These are phyloP conservation scores for Ganoderma lingzhi DNA, from an alignment of 1,284 basidiomycete species.

Conservation along the genomic window DNA sequence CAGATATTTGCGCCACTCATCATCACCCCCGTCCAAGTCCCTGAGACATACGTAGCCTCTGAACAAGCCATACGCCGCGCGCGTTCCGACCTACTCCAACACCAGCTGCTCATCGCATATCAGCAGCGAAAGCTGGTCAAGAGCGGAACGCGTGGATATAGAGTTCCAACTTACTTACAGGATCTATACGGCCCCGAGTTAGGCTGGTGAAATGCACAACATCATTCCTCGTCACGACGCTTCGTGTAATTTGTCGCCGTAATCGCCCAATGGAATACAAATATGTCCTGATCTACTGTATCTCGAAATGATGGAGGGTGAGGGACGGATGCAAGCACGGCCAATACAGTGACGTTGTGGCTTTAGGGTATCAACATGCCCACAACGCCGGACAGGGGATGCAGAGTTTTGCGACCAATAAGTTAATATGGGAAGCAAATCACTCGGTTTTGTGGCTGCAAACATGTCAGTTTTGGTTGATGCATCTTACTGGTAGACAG, in stretches of 20 bases:
- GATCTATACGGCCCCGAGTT: background rate
- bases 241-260: conserved; percentile 17
- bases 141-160: background rate
- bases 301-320: conserved; percentile 24
- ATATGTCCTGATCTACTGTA: conserved; percentile 34
- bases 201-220: conserved; percentile 5
- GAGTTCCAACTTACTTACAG: background rate
- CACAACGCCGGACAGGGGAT: conserved; percentile 20
- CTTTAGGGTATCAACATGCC: conserved; percentile 37
- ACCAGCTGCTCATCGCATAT: too few relatives aligned
- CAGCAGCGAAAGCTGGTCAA: background rate
- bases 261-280: conserved; percentile 32
- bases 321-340: conserved; percentile 16
- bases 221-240: conserved; percentile 17
- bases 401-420: conserved; percentile 20
- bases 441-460: conserved; percentile 43
- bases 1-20: background rate
- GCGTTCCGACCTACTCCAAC: too few relatives aligned
- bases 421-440: conserved; percentile 16
- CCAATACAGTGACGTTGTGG: conserved; percentile 23
- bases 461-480: conserved; percentile 6
- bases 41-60: background rate
- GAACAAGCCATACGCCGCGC: too few relatives aligned
- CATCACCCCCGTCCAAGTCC: background rate
- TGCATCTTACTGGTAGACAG: background rate